Evolutionary conservation across 805 yeast genomes (phyloP), one percentile per base, ranked within the genome.

Genomic region (Millerozyma acaciae): DNA sequence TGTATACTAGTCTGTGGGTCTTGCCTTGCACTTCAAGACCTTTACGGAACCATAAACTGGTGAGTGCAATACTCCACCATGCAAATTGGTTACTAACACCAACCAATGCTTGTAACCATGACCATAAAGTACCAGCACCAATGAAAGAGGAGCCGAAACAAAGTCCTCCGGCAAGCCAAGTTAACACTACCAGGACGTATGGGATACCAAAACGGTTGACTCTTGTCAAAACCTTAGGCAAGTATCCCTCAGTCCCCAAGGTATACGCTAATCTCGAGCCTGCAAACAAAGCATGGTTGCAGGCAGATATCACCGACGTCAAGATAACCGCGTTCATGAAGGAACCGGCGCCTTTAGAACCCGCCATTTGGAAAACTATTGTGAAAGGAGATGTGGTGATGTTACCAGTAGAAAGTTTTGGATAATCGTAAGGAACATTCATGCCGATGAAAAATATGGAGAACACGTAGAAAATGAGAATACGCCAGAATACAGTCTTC

Each of bases 131-230:
- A 27, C 77, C 78, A 1, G 76, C 70, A 15, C 75, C 74, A 35
- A 72, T 64, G 43, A 72, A 73, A 1, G 79, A 73, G 4, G 80
- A 70, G 2, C 77, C 83, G 45, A 78, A 78, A 48, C 80, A 75
- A 28, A 76, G 55, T 0, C 79, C 80, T 26, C 80, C 76, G 20
- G 68, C 58, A 3, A 68, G 46, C 73, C 78, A 74, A 16, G 82
- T 76, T 19, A 65, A 47, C 2, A 62, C 28, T 1, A 73, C 76
- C 0, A 75, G 73, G 13, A 72, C 70, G 41, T 69, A 70, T 12
- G 78, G 78, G 12, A 66, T 62, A 34, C 66, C 57, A 45, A 50
- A 68, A 15, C 74, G 49, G 42, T 70, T 72, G 12, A 57, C 55
- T 34, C 50, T 45, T 10, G 73, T 62, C 35, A 73, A 63, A 21